Conservation (phyloP, 2,329 filamentous ascomycete genomes). For the Chaetomium olivaceum region DNA sequence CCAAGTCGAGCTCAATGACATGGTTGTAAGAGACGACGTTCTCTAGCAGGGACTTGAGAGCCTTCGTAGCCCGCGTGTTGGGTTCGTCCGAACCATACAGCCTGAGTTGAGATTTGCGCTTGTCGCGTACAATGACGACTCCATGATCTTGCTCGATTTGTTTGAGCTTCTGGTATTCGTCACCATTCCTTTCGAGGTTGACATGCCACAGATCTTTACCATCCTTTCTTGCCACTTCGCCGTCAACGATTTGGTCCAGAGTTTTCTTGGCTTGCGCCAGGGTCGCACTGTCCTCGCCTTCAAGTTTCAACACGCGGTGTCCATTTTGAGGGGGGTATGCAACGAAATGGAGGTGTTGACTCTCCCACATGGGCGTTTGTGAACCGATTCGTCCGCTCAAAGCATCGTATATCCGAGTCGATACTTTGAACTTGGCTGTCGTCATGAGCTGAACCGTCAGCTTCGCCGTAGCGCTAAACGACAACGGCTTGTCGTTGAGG, state of each 20-base stretch:
- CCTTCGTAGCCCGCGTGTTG: conserved; percentile 24
- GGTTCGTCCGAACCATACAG: conserved; percentile 34
- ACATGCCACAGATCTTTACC: conserved; percentile 38
- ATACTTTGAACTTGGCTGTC: conserved; percentile 44
- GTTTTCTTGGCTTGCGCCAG: conserved; percentile 39
- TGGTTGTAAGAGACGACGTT: conserved; percentile 5
- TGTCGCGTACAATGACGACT: conserved; percentile 37
- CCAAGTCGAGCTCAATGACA: conserved; percentile 35
- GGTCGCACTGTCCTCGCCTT: conserved; percentile 37
- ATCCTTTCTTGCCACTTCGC: conserved; percentile 35
- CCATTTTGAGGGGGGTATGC: conserved; percentile 32
- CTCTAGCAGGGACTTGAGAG: conserved; percentile 21
- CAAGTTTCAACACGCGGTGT: conserved; percentile 42
- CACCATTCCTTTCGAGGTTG: conserved; percentile 32
- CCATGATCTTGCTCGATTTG: conserved; percentile 30
- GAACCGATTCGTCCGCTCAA: conserved; percentile 36
- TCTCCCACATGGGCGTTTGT: conserved; percentile 36
- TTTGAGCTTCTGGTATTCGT: conserved; percentile 27
- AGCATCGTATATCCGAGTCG: conserved; percentile 37
- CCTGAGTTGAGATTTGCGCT: conserved; percentile 35
- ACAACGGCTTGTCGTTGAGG: conserved; percentile 38
- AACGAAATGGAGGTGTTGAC: conserved; percentile 35
- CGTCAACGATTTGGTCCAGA: conserved; percentile 40
- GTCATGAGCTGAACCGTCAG: conserved; percentile 43
- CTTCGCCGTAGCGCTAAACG: conserved; percentile 37